Conservation (phyloP, 495 filamentous ascomycete species). For the Podospora pseudocomata region DNA sequence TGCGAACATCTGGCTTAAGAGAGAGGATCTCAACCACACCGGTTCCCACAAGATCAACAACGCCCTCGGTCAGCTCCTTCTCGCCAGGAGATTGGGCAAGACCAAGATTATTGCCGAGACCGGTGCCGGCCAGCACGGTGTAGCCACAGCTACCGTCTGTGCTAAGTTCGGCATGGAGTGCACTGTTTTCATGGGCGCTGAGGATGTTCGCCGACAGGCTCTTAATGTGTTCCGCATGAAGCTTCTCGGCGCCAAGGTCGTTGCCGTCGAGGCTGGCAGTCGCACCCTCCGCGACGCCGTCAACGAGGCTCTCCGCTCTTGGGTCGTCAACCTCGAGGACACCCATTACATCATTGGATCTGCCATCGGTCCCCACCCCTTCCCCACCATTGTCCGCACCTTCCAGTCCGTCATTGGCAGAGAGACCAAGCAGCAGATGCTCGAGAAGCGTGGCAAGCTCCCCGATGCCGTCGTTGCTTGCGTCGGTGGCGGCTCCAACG, state of each 20-base stretch:
- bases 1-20: slow-evolving; percentile 92
- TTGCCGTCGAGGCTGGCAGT: slow-evolving; percentile 82
- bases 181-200: slow-evolving; percentile 92
- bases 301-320: slow-evolving; percentile 86
- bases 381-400: slow-evolving; percentile 91
- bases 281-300: slow-evolving; percentile 89
- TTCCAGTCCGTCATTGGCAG: slow-evolving; percentile 92
- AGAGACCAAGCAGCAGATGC: slow-evolving; percentile 89
- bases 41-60: slow-evolving; percentile 97
- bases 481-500: slow-evolving; percentile 90
- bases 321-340: slow-evolving; percentile 81
- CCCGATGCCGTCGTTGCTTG: slow-evolving; percentile 96
- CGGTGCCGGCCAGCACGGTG: slow-evolving; percentile 94
- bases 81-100: slow-evolving; percentile 80
- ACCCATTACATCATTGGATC: slow-evolving; percentile 97
- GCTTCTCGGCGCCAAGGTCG: slow-evolving; percentile 83
- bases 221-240: slow-evolving; percentile 96
- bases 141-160: slow-evolving; percentile 92
- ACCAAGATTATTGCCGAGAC: slow-evolving; percentile 94
- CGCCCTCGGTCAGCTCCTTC: slow-evolving; percentile 81
- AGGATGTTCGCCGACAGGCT: slow-evolving; percentile 89
- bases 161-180: slow-evolving; percentile 96
- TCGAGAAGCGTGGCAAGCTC: slow-evolving; percentile 73
- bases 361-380: slow-evolving; percentile 91
- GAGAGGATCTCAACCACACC: slow-evolving; percentile 88